Evolutionary conservation across 2,329 filamentous ascomycete genomes (phyloP).

Genomic region (Fusarium sp.): DNA sequence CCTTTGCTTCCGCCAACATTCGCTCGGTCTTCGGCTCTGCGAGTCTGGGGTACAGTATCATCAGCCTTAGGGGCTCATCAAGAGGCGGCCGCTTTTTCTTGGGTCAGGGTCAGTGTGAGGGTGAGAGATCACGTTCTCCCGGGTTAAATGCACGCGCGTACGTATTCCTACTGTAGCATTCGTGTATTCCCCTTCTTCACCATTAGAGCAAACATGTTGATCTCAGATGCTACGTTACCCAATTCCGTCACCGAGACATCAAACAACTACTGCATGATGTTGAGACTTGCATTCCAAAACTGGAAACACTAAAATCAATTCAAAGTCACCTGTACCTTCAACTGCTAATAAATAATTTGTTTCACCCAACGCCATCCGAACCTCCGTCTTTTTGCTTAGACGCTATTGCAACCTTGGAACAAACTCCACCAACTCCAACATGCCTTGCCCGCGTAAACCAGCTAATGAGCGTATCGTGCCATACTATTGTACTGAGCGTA

Average conservation of each 20-base stretch:
- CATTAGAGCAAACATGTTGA: conserved; percentile 7
- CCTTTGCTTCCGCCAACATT: conserved; percentile 1
- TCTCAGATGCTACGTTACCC: conserved; percentile 21
- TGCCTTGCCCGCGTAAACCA: conserved; percentile 12
- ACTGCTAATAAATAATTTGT: conserved; percentile 10
- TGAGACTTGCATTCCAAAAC: conserved; percentile 13
- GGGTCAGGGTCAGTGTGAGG: conserved; percentile 8
- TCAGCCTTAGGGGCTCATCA: conserved; percentile 1
- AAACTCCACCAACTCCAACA: conserved; percentile 34
- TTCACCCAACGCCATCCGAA: conserved; percentile 24
- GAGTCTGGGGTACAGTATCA: background rate
- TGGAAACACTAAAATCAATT: conserved; percentile 7
- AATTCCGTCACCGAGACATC: background rate
- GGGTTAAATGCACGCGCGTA: conserved; percentile 6
- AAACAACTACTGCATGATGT: background rate
- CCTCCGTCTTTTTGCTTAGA: conserved; percentile 19
- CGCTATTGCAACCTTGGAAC: conserved; percentile 12
- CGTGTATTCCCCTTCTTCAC: background rate
- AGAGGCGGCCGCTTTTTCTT: conserved; percentile 29
- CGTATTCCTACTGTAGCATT: conserved; percentile 12
- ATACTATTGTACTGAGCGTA: conserved; percentile 12
- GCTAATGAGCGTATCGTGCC: conserved; percentile 22
- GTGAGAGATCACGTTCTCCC: conserved; percentile 17
- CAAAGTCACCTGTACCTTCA: conserved; percentile 12
- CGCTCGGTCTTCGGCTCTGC: conserved; percentile 1